Conservation (phyloP, 2,329 filamentous ascomycete species). For the Fusarium caatingaense region DNA sequence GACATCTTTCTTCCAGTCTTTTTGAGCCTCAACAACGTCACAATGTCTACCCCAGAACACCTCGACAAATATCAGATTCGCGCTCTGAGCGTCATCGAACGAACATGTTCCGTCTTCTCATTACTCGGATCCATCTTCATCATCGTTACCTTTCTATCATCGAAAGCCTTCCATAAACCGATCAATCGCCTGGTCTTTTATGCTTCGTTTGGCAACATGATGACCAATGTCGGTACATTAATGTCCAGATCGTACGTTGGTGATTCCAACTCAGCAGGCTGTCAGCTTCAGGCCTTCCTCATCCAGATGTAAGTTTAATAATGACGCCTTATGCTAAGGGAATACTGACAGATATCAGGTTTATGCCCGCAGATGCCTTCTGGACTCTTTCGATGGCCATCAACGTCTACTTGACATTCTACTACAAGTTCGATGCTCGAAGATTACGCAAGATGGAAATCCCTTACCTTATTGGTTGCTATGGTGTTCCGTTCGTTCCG, state of each 20-base stretch:
- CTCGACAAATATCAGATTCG: constrained; percentile 55
- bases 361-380: constrained; percentile 79
- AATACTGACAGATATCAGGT: constrained; percentile 63
- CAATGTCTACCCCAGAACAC: constrained; percentile 31
- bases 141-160: constrained; percentile 75
- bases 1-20: background rate
- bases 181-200: constrained; percentile 89
- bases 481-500: constrained; percentile 77
- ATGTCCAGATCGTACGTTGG: constrained; percentile 73
- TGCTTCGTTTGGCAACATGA: constrained; percentile 83
- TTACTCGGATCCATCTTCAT: constrained; percentile 77
- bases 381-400: constrained; percentile 86
- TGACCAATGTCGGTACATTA: constrained; percentile 80
- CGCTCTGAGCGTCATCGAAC: constrained; percentile 72
- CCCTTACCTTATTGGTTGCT: constrained; percentile 76
- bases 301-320: constrained; percentile 77
- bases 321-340: background rate
- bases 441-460: constrained; percentile 75
- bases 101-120: constrained; percentile 76
- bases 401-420: constrained; percentile 87
- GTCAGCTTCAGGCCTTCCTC: constrained; percentile 80
- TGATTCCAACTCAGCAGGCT: constrained; percentile 61
- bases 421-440: constrained; percentile 74
- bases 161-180: constrained; percentile 80
- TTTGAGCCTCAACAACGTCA: constrained; percentile 2